Base-by-base conservation (phyloP, 805 yeast genomes). In the Peterozyma toletana region DNA sequence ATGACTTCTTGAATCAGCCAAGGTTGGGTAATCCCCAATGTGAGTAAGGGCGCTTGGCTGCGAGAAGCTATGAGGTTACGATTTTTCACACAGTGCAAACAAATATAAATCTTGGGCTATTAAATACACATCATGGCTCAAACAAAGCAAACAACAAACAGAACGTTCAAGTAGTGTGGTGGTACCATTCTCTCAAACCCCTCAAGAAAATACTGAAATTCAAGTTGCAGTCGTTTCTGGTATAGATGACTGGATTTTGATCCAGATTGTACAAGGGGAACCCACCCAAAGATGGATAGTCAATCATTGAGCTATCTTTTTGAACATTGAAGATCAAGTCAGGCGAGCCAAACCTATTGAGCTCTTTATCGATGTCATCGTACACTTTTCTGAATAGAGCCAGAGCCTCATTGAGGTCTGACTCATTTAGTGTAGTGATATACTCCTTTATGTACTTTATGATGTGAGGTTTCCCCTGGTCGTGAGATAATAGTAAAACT, bases 301-400 rank as follows among this genome's bases (percentile, higher is more conserved):
- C 42, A 11, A 45, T 46, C 33, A 48, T 46, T 1, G 48, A 41
- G 17, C 52, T 43, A 13, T 40, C 35, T 15, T 50, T 45, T 6
- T 52, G 44, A 39, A 50, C 47, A 33, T 52, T 48, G 27, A 53
- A n/a, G n/a, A 53, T 47, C 33, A 55, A 39, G 10, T 51, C 52
- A 4, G 56, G 56, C 3, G 51, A 30, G 5, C 47, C 50, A n/a
- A 48, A 36, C 2, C 39, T 43, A 6, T 37, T 41, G 7, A 53
- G 40, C 29, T 48, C 48, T 16, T 33, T 38, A 18, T 52, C 51
- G 11, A 52, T 11, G 47, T 50, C 16, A 35, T 33, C 30, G 37
- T 48, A 15, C 38, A 21, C 38, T 27, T 37, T 17, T 42, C 27
- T 21, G 30, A 45, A 30, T 44, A 4, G 14, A 45, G 39, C 15